phyloP scores from a whole-genome alignment of 805 yeast species.

The Torulaspora indica region DNA sequence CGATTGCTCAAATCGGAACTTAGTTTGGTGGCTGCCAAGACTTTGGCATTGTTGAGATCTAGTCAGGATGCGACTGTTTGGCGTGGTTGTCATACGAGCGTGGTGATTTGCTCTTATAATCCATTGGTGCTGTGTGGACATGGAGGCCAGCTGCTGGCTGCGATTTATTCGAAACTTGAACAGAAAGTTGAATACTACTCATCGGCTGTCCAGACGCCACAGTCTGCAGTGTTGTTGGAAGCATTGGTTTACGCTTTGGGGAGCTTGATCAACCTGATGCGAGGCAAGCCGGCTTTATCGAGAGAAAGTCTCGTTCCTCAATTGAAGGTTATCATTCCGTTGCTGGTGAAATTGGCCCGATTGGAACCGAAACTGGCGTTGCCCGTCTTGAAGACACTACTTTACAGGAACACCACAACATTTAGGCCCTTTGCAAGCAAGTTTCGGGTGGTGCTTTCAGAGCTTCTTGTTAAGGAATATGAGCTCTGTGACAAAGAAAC shows the following conservation, averaged over 20 bases:
- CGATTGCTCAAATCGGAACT: constrained; percentile 33
- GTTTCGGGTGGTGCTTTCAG: constrained; percentile 45
- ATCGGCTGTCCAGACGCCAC: constrained; percentile 18
- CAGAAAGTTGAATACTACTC: constrained; percentile 25
- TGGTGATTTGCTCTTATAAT: constrained; percentile 40
- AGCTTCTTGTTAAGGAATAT: constrained; percentile 37
- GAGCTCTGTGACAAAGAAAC: constrained; percentile 39
- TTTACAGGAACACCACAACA: constrained; percentile 64
- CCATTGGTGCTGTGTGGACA: constrained; percentile 36
- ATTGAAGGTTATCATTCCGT: constrained; percentile 55
- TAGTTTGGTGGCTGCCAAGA: constrained; percentile 34
- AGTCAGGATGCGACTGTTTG: constrained; percentile 46
- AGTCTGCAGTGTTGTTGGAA: constrained; percentile 24
- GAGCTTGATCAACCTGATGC: constrained; percentile 41
- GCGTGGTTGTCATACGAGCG: constrained; percentile 54
- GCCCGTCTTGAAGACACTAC: constrained; percentile 41
- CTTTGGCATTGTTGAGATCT: constrained; percentile 43
- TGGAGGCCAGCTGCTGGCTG: constrained; percentile 30
- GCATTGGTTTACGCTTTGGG: constrained; percentile 33
- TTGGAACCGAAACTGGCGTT: constrained; percentile 38
- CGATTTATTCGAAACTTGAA: constrained; percentile 29
- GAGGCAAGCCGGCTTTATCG: constrained; percentile 78
- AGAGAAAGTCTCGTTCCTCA: constrained; percentile 82
- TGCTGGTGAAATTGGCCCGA: constrained; percentile 44
- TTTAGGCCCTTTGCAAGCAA: constrained; percentile 74